Conservation (phyloP, 2,329 filamentous ascomycete species). For the Xylariaceae sp. region DNA sequence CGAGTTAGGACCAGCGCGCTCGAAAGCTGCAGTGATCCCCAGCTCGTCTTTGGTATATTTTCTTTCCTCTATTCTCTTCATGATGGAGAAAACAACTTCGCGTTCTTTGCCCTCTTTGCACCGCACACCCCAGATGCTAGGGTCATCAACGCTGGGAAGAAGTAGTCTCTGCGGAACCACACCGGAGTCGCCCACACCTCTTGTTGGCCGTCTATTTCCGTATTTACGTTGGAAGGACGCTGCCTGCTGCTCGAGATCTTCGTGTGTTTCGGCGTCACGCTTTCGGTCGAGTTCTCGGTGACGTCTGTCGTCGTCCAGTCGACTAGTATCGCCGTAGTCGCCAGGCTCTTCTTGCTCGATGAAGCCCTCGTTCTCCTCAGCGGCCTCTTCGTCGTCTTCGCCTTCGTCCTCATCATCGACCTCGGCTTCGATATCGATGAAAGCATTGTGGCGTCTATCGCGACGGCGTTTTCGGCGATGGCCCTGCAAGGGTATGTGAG, state of each 20-base stretch:
- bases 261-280: conserved; percentile 78
- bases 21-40: conserved; percentile 85
- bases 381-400: conserved; percentile 85
- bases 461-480: conserved; percentile 78
- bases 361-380: conserved; percentile 76
- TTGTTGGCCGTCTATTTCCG: conserved; percentile 67
- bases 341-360: conserved; percentile 89
- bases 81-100: conserved; percentile 82
- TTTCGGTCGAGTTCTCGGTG: conserved; percentile 92
- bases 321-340: conserved; percentile 75
- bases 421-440: conserved; percentile 97
- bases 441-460: conserved; percentile 67
- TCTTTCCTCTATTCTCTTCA: conserved; percentile 82
- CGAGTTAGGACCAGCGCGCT: conserved; percentile 71
- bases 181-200: conserved; percentile 63
- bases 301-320: conserved; percentile 81
- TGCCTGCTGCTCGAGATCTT: conserved; percentile 92
- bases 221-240: conserved; percentile 84
- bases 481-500: conserved; percentile 33
- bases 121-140: conserved; percentile 89
- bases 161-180: conserved; percentile 82
- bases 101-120: conserved; percentile 95
- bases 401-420: conserved; percentile 91
- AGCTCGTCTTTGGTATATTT: conserved; percentile 73
- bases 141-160: conserved; percentile 89